Conservation (phyloP, 129 eudicot genomes). For the Artemisia tridentata region DNA sequence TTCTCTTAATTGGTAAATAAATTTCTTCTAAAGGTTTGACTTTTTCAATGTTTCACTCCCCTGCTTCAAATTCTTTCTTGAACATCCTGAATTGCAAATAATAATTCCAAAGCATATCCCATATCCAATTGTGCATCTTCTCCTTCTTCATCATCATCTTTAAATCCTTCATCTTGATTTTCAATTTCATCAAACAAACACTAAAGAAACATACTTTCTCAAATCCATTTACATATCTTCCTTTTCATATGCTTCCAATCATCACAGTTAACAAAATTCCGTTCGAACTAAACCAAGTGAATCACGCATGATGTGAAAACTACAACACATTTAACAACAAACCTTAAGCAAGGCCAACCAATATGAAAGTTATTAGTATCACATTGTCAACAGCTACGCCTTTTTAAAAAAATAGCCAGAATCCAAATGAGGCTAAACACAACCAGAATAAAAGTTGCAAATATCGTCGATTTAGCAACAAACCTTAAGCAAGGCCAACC, state of each 20-base stretch:
- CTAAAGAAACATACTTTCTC: constrained; percentile 23
- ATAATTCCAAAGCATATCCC: constrained; percentile 25
- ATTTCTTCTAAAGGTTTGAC: constrained; percentile 21
- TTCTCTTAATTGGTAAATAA: too few species aligned
- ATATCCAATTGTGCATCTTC: constrained; percentile 15
- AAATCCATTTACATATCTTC: too few species aligned
- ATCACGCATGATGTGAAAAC: constrained; percentile 86
- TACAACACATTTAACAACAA: constrained; percentile 28
- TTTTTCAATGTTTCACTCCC: constrained; percentile 26
- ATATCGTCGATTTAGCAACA: too few species aligned
- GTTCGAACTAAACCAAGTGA: constrained; percentile 86
- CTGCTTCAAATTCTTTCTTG: constrained; percentile 13
- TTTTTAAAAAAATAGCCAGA: too few species aligned
- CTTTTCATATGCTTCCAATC: too few species aligned
- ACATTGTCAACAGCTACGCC: too few species aligned
- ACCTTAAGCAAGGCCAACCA: constrained; percentile 99
- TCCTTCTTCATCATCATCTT: constrained; percentile 30
- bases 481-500: too few species aligned
- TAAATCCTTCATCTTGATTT: constrained; percentile 27
- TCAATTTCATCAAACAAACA: constrained; percentile 32
- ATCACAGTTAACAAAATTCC: too few species aligned
- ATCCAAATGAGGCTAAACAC: too few species aligned
- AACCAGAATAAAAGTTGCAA: too few species aligned
- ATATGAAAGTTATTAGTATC: constrained; percentile 54
- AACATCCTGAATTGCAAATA: background rate